Base-by-base conservation (phyloP, 148 eudicot genomes). In the Cornus controversa region DNA sequence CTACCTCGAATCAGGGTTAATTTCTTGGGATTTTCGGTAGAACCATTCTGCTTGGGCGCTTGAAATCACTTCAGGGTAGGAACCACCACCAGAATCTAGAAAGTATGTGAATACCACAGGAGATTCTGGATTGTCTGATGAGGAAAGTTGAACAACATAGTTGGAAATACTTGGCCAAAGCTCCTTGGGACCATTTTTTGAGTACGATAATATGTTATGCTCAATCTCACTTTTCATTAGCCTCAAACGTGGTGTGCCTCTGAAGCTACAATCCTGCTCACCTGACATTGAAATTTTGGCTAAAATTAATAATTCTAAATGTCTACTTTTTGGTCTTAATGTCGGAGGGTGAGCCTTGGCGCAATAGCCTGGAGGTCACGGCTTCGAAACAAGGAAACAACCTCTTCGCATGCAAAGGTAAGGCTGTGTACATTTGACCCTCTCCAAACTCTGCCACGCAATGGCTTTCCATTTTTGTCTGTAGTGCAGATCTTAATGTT, bases 41-140 rank as follows among this genome's bases (percentile, higher is more conserved):
- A 93, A 91, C 99, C 99, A 95, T 67, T 89, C 87, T 5, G 83
- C 90, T 82, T 95, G 99, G 53, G 87, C 85, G 74, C 72, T 77
- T 26, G 99, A 93, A 78, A 95, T 83, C 64, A 93, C 91, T 87
- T 93, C 91, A 2, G 99, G 97, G 71, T 95, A 93, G 29, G 96
- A 86, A 22, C 99, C 99, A 57, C 99, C 99, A 69, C 99, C 99
- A 28, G 99, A 95, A 84, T 95, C 99, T 18, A 95, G 73, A 70
- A 95, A 93, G 86, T 93, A 93, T 84, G 91, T 75, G 66, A 85
- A 90, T 10, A 87, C 90, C 74, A 88, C 82, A 0, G 92, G 85
- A n/a, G 81, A 75, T 58, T 83, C 57, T 53, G 88, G 67, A 72
- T 84, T 78, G 13, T 74, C 66, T 26, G 89, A 76, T 2, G 97